These are phyloP conservation scores for Sphaerulina populicola DNA, from an alignment of 2,329 filamentous ascomycete genomes.

Conservation along the genomic window DNA sequence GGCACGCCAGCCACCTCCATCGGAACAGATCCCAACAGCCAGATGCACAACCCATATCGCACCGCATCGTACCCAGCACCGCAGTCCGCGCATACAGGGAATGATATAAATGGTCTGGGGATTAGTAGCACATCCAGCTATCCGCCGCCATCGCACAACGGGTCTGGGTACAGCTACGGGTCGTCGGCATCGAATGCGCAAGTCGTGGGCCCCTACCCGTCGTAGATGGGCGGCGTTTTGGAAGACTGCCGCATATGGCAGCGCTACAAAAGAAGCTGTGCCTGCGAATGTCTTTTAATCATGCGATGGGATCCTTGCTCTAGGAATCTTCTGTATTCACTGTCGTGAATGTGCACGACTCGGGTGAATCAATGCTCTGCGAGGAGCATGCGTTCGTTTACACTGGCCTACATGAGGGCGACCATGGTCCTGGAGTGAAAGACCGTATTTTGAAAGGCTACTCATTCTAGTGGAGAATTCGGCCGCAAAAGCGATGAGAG, in stretches of 20 bases:
- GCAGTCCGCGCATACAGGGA: constrained; percentile 20
- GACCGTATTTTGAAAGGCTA: not conserved
- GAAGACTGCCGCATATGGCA: too few relatives aligned
- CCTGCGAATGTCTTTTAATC: not conserved
- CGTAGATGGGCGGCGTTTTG: not conserved
- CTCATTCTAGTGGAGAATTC: not conserved
- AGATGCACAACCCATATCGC: constrained; percentile 23
- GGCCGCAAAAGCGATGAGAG: not conserved
- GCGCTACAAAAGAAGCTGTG: not conserved
- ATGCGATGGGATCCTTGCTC: too few relatives aligned
- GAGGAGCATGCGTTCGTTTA: too few relatives aligned
- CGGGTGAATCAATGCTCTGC: too few relatives aligned
- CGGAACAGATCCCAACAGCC: constrained; percentile 16
- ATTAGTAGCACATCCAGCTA: constrained; percentile 26
- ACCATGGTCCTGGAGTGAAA: not conserved
- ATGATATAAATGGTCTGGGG: constrained; percentile 28
- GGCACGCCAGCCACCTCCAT: constrained; percentile 16
- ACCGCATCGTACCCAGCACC: constrained; percentile 19
- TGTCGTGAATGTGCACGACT: too few relatives aligned
- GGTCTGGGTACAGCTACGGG: constrained; percentile 21
- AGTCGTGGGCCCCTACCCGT: constrained; percentile 16
- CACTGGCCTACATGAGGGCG: too few relatives aligned
- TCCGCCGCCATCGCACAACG: constrained; percentile 20
- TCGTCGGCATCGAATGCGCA: constrained; percentile 16
- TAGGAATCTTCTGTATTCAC: too few relatives aligned